Conservation (phyloP, 2,329 filamentous ascomycete species). For the Claviceps paspali region DNA sequence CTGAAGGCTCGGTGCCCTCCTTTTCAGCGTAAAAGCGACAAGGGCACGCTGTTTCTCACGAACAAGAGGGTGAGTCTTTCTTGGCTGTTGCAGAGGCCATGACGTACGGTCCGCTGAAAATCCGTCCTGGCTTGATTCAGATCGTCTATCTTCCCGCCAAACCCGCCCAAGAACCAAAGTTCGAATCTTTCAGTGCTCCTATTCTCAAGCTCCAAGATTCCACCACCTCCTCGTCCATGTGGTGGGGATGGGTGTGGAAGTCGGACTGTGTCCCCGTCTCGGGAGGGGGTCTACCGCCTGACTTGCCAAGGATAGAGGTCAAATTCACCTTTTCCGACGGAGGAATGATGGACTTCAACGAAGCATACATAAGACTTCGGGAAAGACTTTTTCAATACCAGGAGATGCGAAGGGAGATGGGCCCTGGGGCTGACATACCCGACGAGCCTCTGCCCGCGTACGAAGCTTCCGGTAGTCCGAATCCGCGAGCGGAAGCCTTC, state of each 20-base stretch:
- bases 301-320: conserved; percentile 59
- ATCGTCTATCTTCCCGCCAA: conserved; percentile 74
- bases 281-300: conserved; percentile 66
- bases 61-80: conserved; percentile 56
- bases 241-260: conserved; percentile 88
- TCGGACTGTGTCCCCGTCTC: conserved; percentile 65
- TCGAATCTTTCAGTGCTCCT: conserved; percentile 81
- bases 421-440: conserved; percentile 50
- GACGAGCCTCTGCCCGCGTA: conserved; percentile 83
- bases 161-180: conserved; percentile 40
- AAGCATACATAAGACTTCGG: conserved; percentile 67
- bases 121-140: conserved; percentile 30
- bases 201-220: conserved; percentile 79
- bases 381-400: conserved; percentile 71
- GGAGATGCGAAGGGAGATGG: conserved; percentile 55
- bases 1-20: conserved; percentile 43
- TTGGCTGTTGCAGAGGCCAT: not conserved
- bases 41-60: conserved; percentile 65
- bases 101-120: not conserved
- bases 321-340: conserved; percentile 88
- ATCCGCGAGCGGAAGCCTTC: conserved; percentile 15
- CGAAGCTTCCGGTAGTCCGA: conserved; percentile 37
- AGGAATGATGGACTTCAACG: conserved; percentile 83
- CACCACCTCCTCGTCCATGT: conserved; percentile 64
- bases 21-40: conserved; percentile 57